Evolutionary conservation across 2,329 filamentous ascomycete genomes (phyloP).

Genomic region (Xylaria sp.): DNA sequence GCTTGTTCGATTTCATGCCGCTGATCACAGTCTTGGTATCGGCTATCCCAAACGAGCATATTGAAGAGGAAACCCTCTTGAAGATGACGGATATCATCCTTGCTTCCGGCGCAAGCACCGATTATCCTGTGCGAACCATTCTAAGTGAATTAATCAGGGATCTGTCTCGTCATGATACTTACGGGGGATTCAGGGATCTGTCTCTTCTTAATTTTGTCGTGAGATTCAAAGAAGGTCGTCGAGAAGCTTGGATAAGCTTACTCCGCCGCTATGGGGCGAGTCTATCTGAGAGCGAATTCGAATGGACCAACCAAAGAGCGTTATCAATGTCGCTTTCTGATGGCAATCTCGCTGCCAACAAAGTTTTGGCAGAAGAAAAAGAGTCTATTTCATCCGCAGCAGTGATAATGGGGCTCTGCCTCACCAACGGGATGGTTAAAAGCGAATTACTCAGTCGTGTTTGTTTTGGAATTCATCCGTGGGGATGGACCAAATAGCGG

Average conservation of each 20-base stretch:
- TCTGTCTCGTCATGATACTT: too few species aligned
- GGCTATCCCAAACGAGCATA: not conserved
- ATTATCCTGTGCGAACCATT: too few species aligned
- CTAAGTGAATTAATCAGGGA: too few species aligned
- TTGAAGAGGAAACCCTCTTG: not conserved
- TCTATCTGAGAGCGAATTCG: not conserved
- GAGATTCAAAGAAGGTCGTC: conserved; percentile 1
- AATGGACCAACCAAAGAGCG: not conserved
- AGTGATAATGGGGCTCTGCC: not conserved
- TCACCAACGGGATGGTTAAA: not conserved
- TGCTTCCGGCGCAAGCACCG: not conserved
- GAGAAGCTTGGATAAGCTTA: not conserved
- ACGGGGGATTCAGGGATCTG: too few species aligned
- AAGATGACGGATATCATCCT: not conserved
- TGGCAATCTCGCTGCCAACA: not conserved
- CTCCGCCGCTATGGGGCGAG: not conserved
- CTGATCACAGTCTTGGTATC: not conserved
- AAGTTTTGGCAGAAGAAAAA: not conserved
- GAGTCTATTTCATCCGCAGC: not conserved
- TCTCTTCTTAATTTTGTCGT: not conserved
- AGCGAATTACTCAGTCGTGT: not conserved
- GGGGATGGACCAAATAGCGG: too few species aligned
- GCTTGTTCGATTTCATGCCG: not conserved
- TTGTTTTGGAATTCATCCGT: not conserved
- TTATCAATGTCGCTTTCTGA: not conserved